Evolutionary conservation across 176 grass and related monocot species (phyloP).

Genomic region (Elymus sibiricus): DNA sequence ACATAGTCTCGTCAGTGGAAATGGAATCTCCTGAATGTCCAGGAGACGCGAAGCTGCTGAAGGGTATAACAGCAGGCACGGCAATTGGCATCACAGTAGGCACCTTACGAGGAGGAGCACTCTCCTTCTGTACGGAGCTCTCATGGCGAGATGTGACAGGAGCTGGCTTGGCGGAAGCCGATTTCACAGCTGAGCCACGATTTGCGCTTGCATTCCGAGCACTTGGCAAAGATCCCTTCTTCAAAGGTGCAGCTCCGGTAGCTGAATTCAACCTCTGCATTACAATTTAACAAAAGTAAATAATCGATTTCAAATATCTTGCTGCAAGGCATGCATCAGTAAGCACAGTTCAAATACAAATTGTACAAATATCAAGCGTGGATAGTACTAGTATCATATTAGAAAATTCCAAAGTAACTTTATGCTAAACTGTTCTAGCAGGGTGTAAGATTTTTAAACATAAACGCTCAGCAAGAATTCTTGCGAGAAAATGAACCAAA

Average conservation of each 20-base stretch:
- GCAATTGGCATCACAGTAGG: not conserved
- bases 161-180: constrained; percentile 40
- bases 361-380: not conserved
- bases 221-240: constrained; percentile 46
- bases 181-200: constrained; percentile 24
- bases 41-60: constrained; percentile 53
- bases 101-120: constrained; percentile 16
- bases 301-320: not conserved
- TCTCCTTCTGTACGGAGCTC: not conserved
- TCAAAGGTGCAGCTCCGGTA: constrained; percentile 34
- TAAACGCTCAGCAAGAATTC: not conserved
- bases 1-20: constrained; percentile 82
- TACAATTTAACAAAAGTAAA: constrained; percentile 16
- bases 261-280: constrained; percentile 45
- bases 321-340: not conserved
- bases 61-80: constrained; percentile 37
- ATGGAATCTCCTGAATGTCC: constrained; percentile 56
- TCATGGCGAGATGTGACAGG: constrained; percentile 6
- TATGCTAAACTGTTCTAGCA: not conserved
- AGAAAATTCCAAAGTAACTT: constrained; percentile 38
- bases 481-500: not conserved
- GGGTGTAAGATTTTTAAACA: constrained; percentile 11
- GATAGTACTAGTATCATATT: not conserved
- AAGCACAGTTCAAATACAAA: not conserved
- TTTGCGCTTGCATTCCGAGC: constrained; percentile 9